Percentiles rank a stretch among this genome's conserved stretches.
Conservation (phyloP, 169 alveolate genomes). For the Neospora caninum region DNA sequence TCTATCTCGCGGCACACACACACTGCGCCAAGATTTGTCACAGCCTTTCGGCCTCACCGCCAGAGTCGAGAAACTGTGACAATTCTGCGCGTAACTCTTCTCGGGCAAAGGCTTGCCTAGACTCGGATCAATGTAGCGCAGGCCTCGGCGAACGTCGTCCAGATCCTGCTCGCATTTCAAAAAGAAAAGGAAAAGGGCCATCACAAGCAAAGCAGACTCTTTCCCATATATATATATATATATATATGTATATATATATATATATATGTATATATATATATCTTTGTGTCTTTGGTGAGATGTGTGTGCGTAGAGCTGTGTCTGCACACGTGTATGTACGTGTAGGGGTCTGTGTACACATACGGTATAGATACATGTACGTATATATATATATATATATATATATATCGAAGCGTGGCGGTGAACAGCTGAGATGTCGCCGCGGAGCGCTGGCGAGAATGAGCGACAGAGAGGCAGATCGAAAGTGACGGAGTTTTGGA, state of each 20-base stretch:
- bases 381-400: neutral
- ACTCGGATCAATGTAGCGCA: constrained; percentile 80
- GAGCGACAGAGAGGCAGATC: no score
- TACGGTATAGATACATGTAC: no score
- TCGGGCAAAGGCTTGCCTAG: constrained; percentile 84
- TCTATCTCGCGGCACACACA: no score
- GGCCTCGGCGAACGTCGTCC: constrained; percentile 62
- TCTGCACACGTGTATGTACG: no score
- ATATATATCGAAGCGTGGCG: neutral
- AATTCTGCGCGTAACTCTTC: constrained; percentile 85
- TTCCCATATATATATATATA: neutral
- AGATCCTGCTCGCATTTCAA: constrained; percentile 14
- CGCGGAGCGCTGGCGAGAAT: no score
- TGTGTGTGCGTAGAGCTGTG: no score
- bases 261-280: neutral
- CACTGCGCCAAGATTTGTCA: no score
- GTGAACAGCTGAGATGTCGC: no score
- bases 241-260: neutral
- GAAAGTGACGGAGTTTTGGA: no score
- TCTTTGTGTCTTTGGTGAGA: neutral
- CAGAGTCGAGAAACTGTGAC: constrained; percentile 83
- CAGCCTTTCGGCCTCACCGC: no score
- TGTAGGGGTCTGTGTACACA: no score
- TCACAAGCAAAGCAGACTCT: neutral
- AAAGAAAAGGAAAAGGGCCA: neutral